phyloP scores from a whole-genome alignment of 257 asterid genomes.

The Henckelia pumila region DNA sequence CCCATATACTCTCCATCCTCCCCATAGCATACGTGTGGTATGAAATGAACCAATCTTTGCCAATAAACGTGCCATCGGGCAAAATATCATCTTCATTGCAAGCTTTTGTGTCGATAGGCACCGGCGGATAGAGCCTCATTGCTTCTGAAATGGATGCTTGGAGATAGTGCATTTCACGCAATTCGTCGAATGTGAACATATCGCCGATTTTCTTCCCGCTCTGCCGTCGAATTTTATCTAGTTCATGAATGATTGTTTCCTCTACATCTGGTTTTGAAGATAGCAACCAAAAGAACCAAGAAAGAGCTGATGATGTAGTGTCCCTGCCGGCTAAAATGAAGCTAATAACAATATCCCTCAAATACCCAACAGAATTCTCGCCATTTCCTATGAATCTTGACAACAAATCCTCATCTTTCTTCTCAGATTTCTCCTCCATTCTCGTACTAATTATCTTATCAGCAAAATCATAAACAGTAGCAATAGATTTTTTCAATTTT shows the following conservation, averaged over 20 bases:
- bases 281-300: constrained; percentile 86
- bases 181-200: constrained; percentile 49
- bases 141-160: constrained; percentile 81
- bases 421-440: constrained; percentile 40
- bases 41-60: constrained; percentile 59
- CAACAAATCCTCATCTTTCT: constrained; percentile 59
- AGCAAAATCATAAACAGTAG: constrained; percentile 62
- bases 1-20: constrained; percentile 83
- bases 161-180: constrained; percentile 82
- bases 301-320: constrained; percentile 79
- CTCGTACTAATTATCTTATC: constrained; percentile 57
- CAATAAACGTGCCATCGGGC: constrained; percentile 81
- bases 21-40: constrained; percentile 80
- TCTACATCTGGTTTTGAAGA: constrained; percentile 49
- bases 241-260: constrained; percentile 49
- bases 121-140: constrained; percentile 90
- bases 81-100: constrained; percentile 55
- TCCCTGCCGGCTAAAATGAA: constrained; percentile 90
- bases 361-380: constrained; percentile 50
- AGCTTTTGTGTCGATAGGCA: constrained; percentile 59
- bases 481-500: constrained; percentile 45
- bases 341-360: constrained; percentile 80
- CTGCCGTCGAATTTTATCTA: constrained; percentile 29
- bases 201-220: constrained; percentile 38
- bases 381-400: constrained; percentile 59